Percentiles rank a stretch among this genome's conserved stretches.
Evolutionary conservation across 2,329 filamentous ascomycete genomes (phyloP).

Genomic region (Epichloe brachyelytri): DNA sequence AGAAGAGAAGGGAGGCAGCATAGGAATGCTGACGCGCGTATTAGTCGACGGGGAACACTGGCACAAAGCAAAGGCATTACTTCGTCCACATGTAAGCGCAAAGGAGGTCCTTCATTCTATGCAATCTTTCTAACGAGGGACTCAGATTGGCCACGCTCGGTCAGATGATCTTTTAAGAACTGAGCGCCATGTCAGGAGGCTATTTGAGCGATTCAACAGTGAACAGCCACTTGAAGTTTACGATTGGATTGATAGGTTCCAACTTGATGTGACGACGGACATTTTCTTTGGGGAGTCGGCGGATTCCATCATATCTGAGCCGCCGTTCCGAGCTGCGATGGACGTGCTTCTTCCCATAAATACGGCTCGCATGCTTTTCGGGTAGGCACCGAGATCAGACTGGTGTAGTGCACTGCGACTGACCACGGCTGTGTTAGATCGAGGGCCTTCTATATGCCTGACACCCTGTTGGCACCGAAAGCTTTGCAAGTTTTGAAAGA

Average conservation of each 20-base stretch:
- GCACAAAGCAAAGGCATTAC: not conserved
- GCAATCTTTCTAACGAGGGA: not conserved
- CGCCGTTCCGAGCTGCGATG: not conserved
- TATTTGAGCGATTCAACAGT: not conserved
- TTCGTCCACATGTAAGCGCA: not conserved
- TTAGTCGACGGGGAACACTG: not conserved
- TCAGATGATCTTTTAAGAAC: not conserved
- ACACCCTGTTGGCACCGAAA: not conserved
- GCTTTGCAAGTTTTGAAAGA: not conserved
- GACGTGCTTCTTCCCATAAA: not conserved
- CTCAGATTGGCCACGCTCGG: not conserved
- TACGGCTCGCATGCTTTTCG: not conserved
- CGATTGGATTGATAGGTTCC: not conserved
- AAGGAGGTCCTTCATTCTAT: no score
- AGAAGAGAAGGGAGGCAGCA: no score
- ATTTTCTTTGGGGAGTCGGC: not conserved
- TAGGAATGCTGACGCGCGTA: no score
- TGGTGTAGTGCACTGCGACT: no score
- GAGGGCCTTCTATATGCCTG: not conserved
- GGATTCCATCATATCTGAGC: not conserved
- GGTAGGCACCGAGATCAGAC: not conserved
- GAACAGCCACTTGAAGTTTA: not conserved
- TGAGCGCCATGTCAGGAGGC: not conserved
- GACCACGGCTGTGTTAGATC: not conserved
- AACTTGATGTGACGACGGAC: not conserved